phyloP scores from a whole-genome alignment of 2,329 filamentous ascomycete species.

The Alternaria arbusti region DNA sequence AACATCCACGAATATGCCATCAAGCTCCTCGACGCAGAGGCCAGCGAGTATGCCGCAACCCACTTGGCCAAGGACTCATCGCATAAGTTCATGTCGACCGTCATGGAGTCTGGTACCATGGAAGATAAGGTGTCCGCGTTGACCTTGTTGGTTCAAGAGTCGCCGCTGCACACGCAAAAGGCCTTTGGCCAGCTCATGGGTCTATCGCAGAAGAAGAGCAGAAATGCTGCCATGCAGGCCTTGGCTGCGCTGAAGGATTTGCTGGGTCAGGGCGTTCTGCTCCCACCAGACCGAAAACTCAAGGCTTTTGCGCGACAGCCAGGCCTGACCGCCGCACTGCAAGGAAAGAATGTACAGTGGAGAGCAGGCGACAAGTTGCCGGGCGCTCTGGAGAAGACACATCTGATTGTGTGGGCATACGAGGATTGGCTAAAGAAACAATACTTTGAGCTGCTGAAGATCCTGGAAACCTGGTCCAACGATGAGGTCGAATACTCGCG shows the following conservation, averaged over 20 bases:
- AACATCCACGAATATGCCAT: constrained; percentile 74
- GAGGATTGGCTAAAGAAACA: constrained; percentile 95
- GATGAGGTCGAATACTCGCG: constrained; percentile 96
- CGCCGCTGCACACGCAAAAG: constrained; percentile 89
- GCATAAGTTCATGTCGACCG: constrained; percentile 94
- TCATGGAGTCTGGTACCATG: constrained; percentile 94
- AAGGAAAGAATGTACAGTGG: constrained; percentile 70
- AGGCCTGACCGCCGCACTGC: constrained; percentile 72
- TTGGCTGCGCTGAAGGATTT: constrained; percentile 93
- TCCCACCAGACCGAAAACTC: constrained; percentile 83
- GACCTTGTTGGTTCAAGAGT: constrained; percentile 93
- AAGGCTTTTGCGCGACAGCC: constrained; percentile 81
- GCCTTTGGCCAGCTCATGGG: constrained; percentile 83
- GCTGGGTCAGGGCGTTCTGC: constrained; percentile 83
- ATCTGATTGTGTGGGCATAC: constrained; percentile 87
- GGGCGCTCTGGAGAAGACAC: constrained; percentile 72
- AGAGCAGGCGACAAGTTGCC: constrained; percentile 73
- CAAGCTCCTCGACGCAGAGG: constrained; percentile 78
- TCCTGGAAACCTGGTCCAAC: constrained; percentile 89
- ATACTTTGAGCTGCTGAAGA: constrained; percentile 91
- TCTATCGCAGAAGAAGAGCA: constrained; percentile 90
- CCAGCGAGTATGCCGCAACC: constrained; percentile 72
- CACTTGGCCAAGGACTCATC: constrained; percentile 81
- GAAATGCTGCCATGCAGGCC: constrained; percentile 91
- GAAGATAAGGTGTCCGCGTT: constrained; percentile 96